Evolutionary conservation across 1,139 yeast species (phyloP), one percentile per base, ranked within the genome.

Genomic region (Pichia sp.): DNA sequence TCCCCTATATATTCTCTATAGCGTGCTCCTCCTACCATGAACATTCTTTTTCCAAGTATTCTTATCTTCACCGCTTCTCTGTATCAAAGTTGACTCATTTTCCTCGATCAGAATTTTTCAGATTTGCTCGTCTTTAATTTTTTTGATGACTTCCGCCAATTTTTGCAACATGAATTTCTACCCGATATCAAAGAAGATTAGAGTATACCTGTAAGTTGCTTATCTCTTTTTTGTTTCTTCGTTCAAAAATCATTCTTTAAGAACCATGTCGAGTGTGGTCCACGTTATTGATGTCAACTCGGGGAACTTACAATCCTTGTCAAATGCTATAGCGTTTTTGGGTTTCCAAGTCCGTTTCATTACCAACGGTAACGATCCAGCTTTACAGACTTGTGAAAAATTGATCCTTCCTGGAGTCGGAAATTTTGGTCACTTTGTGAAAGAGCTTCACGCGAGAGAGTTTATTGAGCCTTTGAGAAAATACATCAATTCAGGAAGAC

Each of bases 341-440:
- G 97, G 97, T 4, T 87, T 83, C 67, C 72, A 76, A 32, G 84
- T 86, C 4, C 71, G 74, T 49, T 77, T 81, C 58, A 78, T 87
- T 58, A 69, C 71, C 55, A 67, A 70, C 29, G 71, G 79, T 19
- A 59, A 66, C 2, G 79, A 78, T 55, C 74, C 75, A 40, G 73
- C 72, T 49, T 70, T 82, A 45, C 56, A 67, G n/a, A 67, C 73
- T 13, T 85, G 86, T 50, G 73, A 75, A 48, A 81, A 75, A 64
- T 72, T 88, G 58, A 75, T 88, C 54, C 78, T 93, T 45, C 99
- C 99, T 13, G 99, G 99, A 30, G 99, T 93, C 5, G 99, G 99
- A 31, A 92, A 90, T 68, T 93, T 83, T 70, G 99, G 96, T 44
- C 98, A 93, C 69, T 92, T 93, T 68, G 90, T 90, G 59, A 81